phyloP scores from a whole-genome alignment of 2,329 filamentous ascomycete species.

The Apiospora koreana region DNA sequence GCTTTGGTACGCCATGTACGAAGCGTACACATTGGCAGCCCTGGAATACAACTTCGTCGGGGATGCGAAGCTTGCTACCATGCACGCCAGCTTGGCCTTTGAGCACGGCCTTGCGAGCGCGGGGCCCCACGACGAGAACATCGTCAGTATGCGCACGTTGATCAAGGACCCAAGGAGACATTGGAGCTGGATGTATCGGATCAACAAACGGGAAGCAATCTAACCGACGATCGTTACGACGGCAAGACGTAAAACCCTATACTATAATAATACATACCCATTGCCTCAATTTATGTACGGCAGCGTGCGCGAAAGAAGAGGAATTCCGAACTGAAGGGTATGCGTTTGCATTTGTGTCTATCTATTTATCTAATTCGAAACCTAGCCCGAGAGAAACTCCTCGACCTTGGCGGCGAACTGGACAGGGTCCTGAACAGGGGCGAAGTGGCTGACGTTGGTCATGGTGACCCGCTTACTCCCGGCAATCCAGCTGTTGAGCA shows the following conservation, averaged over 20 bases:
- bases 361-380: background rate
- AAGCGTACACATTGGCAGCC: constrained; percentile 40
- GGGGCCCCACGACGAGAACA: constrained; percentile 31
- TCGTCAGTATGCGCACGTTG: constrained; percentile 36
- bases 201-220: constrained; percentile 13
- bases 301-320: background rate
- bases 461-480: constrained; percentile 38
- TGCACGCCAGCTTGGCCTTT: constrained; percentile 36
- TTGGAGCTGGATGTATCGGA: constrained; percentile 41
- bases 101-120: constrained; percentile 36
- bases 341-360: background rate
- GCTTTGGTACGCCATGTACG: constrained; percentile 34
- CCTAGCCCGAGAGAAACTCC: constrained; percentile 27
- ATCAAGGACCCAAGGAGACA: constrained; percentile 37
- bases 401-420: constrained; percentile 35
- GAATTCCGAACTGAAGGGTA: background rate
- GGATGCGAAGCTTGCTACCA: constrained; percentile 38
- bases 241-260: too few species aligned
- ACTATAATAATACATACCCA: too few species aligned
- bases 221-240: too few species aligned
- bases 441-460: constrained; percentile 43
- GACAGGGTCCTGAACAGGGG: constrained; percentile 41
- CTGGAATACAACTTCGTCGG: constrained; percentile 41
- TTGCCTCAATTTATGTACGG: background rate
- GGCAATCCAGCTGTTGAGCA: constrained; percentile 37